A percentile compares a stretch with the other conserved stretches of the same genome.
These are phyloP conservation scores for Zoysia japonica DNA, from an alignment of 176 grass and related monocot species.

Conservation along the genomic window DNA sequence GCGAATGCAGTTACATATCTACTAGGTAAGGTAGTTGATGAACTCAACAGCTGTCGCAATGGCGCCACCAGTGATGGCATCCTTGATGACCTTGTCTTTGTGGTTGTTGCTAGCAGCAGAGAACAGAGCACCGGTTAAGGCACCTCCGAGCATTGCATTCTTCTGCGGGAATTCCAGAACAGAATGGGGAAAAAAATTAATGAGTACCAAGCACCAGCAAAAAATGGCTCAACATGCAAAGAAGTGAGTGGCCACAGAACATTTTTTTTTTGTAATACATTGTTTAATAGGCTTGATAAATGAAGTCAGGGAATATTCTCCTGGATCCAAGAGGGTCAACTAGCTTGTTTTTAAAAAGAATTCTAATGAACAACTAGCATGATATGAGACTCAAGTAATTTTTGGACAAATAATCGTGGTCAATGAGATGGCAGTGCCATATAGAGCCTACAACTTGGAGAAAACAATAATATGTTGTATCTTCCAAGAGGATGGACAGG, in stretches of 20 bases:
- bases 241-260: neutral
- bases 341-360: neutral
- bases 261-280: neutral
- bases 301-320: neutral
- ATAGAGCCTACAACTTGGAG: neutral
- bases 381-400: neutral
- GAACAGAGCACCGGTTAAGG: slow-evolving; percentile 60
- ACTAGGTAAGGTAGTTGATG: slow-evolving; percentile 72
- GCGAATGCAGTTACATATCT: slow-evolving; percentile 28
- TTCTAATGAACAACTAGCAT: neutral
- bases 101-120: slow-evolving; percentile 56
- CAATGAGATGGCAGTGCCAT: neutral
- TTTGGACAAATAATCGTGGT: neutral
- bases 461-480: neutral
- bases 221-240: slow-evolving; percentile 7
- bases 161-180: slow-evolving; percentile 43
- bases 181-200: neutral
- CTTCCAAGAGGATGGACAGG: neutral
- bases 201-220: neutral
- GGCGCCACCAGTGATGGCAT: slow-evolving; percentile 71
- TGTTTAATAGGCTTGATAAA: neutral
- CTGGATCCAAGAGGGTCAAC: neutral
- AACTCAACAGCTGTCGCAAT: slow-evolving; percentile 74
- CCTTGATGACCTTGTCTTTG: slow-evolving; percentile 63
- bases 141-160: slow-evolving; percentile 73